A percentile compares a stretch with the other conserved stretches of the same genome.
Conservation (phyloP, 2,329 filamentous ascomycete genomes). For the Paraphoma chrysanthemicola region DNA sequence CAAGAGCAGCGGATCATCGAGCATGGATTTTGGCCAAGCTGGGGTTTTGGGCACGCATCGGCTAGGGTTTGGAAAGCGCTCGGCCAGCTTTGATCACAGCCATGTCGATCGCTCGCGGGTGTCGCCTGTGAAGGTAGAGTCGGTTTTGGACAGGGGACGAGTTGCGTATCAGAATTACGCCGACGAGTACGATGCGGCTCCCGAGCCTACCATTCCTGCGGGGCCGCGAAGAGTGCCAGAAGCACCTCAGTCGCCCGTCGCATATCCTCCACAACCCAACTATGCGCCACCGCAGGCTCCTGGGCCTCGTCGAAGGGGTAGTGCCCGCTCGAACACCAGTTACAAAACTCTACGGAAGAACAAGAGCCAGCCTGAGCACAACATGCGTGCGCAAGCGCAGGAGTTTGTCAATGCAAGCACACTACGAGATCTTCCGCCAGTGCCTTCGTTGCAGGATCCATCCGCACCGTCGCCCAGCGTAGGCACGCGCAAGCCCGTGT, state of each 20-base stretch:
- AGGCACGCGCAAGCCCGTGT: conserved; percentile 57
- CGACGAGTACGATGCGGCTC: conserved; percentile 78
- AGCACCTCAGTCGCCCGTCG: conserved; percentile 48
- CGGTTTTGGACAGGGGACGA: conserved; percentile 53
- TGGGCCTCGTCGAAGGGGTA: conserved; percentile 62
- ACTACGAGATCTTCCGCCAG: conserved; percentile 51
- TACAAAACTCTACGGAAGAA: conserved; percentile 51
- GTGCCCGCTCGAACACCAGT: conserved; percentile 64
- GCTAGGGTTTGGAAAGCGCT: conserved; percentile 63
- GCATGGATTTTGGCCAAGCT: conserved; percentile 69
- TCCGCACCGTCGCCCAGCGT: conserved; percentile 62
- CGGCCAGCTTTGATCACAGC: conserved; percentile 75
- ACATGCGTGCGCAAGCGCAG: conserved; percentile 54
- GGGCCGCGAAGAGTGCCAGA: conserved; percentile 70
- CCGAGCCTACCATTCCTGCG: conserved; percentile 81
- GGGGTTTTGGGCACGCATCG: conserved; percentile 66
- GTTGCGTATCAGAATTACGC: conserved; percentile 55
- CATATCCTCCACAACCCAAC: conserved; percentile 47
- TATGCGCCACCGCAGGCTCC: conserved; percentile 50
- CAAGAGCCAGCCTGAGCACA: conserved; percentile 50
- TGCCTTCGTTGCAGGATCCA: conserved; percentile 56
- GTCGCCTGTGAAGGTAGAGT: conserved; percentile 47
- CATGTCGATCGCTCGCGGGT: conserved; percentile 24
- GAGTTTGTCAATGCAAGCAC: conserved; percentile 58
- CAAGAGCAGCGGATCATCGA: conserved; percentile 74